Percentiles rank a stretch among this genome's conserved stretches.
These are phyloP conservation scores for Trichoderma sp. DNA, from an alignment of 2,329 filamentous ascomycete genomes.

Conservation along the genomic window DNA sequence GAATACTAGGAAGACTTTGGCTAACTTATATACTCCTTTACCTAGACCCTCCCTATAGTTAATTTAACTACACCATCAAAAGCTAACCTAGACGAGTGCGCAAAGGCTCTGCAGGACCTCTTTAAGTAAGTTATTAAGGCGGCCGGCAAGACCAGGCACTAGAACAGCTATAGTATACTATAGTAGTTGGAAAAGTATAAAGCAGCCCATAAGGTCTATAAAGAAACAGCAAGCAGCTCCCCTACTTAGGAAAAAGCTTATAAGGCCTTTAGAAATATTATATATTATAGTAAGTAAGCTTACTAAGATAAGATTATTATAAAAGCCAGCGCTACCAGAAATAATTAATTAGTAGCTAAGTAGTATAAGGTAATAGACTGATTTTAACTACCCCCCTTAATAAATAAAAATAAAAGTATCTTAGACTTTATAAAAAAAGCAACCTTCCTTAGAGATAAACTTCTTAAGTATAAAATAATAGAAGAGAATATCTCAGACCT, in stretches of 20 bases:
- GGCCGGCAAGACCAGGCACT: too few species aligned
- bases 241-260: neutral
- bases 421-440: neutral
- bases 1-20: too few species aligned
- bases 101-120: too few species aligned
- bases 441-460: neutral
- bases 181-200: neutral
- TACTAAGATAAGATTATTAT: neutral
- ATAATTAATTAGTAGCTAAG: neutral
- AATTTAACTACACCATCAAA: too few species aligned
- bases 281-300: neutral
- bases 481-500: neutral
- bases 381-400: neutral
- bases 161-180: neutral
- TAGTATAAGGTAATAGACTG: neutral
- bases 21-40: too few species aligned
- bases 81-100: too few species aligned
- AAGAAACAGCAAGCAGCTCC: neutral
- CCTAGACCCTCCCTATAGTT: too few species aligned
- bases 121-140: too few species aligned
- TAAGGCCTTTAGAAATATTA: neutral
- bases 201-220: neutral
- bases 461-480: neutral
- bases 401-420: neutral
- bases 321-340: too few species aligned